Conservation (phyloP, 805 yeast genomes). For the Lipomyces mesembrius region DNA sequence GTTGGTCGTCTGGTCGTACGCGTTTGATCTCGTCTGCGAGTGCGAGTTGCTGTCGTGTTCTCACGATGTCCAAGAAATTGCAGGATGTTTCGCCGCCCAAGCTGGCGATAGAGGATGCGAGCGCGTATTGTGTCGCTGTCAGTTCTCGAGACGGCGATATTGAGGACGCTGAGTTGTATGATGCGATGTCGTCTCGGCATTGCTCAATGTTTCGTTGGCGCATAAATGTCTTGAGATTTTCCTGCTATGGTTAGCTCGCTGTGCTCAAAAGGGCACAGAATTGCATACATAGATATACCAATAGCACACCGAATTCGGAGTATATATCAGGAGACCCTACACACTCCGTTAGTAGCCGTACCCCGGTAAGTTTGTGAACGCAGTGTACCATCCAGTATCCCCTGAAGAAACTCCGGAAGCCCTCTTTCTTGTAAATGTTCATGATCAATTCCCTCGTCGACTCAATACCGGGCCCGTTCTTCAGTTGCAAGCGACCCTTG, state of each 20-base stretch:
- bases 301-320: constrained; percentile 29
- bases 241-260: background rate
- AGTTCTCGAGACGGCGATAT: constrained; percentile 20
- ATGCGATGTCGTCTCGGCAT: no score
- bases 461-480: constrained; percentile 26
- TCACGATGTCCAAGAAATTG: constrained; percentile 50
- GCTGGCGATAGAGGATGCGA: constrained; percentile 47
- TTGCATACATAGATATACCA: constrained; percentile 31
- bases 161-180: background rate
- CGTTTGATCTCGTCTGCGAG: constrained; percentile 47
- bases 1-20: constrained; percentile 48
- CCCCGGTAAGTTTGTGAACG: background rate
- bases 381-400: constrained; percentile 58
- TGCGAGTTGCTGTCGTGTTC: constrained; percentile 54
- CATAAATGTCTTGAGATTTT: constrained; percentile 8
- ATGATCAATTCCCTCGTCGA: constrained; percentile 37
- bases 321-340: constrained; percentile 28
- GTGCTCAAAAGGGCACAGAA: background rate
- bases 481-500: constrained; percentile 52
- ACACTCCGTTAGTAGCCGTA: background rate
- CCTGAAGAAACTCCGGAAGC: constrained; percentile 75
- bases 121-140: constrained; percentile 21
- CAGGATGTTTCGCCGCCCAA: constrained; percentile 46
- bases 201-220: background rate
- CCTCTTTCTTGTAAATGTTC: constrained; percentile 62